Evolutionary conservation across 805 yeast species (phyloP).

Genomic region (Lipomyces japonicus): DNA sequence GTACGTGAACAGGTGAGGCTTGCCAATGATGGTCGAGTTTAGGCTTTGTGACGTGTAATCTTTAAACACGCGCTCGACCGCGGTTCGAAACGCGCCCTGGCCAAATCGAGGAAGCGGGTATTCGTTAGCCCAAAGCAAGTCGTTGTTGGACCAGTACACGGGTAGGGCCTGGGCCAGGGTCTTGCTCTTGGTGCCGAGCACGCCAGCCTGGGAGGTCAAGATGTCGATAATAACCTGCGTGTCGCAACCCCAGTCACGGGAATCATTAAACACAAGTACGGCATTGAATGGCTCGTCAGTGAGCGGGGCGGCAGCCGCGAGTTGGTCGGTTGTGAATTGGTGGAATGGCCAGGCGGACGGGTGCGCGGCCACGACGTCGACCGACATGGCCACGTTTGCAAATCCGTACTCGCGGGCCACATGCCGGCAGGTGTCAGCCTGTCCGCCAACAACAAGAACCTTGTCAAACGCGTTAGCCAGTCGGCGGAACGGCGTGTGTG

Average conservation of each 20-base stretch:
- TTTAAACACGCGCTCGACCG: conserved; percentile 57
- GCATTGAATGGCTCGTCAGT: conserved; percentile 54
- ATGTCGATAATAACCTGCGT: conserved; percentile 71
- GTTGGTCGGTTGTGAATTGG: conserved; percentile 46
- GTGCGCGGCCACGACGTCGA: conserved; percentile 59
- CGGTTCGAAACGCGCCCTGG: conserved; percentile 78
- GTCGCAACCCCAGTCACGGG: conserved; percentile 84
- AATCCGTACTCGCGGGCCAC: conserved; percentile 76
- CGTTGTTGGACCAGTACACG: conserved; percentile 44
- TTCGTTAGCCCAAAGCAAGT: conserved; percentile 83
- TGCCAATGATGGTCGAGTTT: conserved; percentile 60
- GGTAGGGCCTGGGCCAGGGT: conserved; percentile 21
- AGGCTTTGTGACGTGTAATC: conserved; percentile 51
- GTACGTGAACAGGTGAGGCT: conserved; percentile 74
- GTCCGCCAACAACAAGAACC: conserved; percentile 84
- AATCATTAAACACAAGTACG: conserved; percentile 79
- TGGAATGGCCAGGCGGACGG: conserved; percentile 69
- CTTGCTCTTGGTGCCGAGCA: conserved; percentile 56
- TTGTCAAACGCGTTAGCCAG: conserved; percentile 51
- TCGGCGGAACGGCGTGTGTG: conserved; percentile 80
- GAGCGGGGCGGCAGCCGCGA: conserved; percentile 45
- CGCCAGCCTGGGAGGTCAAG: conserved; percentile 59
- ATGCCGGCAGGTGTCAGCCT: conserved; percentile 58
- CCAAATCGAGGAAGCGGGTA: conserved; percentile 77
- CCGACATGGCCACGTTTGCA: conserved; percentile 64